Evolutionary conservation across 192 early-diverging fungal species (phyloP), one percentile per base, ranked within the genome.

Genomic region (Podila verticillata): DNA sequence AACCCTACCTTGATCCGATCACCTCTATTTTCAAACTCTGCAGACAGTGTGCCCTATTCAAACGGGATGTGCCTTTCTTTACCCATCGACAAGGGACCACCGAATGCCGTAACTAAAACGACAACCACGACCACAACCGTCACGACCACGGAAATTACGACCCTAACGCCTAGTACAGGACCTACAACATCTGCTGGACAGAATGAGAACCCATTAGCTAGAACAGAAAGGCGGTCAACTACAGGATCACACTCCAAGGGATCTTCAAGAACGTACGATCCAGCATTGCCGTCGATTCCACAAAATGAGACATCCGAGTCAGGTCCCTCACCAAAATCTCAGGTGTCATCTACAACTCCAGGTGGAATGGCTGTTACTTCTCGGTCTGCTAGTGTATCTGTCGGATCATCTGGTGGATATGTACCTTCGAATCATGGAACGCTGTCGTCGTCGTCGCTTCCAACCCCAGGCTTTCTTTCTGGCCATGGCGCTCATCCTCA

Each of bases 21-120:
- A 0, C 75, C 75, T 20, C 36, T 79, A 22, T 79, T 79, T 26
- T 72, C 69, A 15, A 36, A 67, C 19, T 58, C 22, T 6, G 61
- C 75, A 3, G 75, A 79, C 13, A 63, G 35, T 17, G 75, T 79
- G 17, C 75, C 75, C 1, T 79, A 72, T 31, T 72, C 75, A 0
- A 79, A 72, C 17, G 69, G 68, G 2, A 78, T 78, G 74, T 78
- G 74, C 39, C 47, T 70, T 10, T 64, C 74, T 1, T 13, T 78
- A 32, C 74, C 74, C 1, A 78, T 78, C 47, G 64, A 56, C 39
- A 61, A 57, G 10, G 24, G n/a, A 26, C 7, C 7, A 47, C 7
- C 51, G 5, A 12, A 7, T 54, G 24, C 44, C 7, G 44, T 44
- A 15, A 44, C 17, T 3, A 44, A 44, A 44, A 44, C 39, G 13